A percentile compares a stretch with the other conserved stretches of the same genome.
Evolutionary conservation across 306 rosid species (phyloP).

Genomic region (Sindora glabra): DNA sequence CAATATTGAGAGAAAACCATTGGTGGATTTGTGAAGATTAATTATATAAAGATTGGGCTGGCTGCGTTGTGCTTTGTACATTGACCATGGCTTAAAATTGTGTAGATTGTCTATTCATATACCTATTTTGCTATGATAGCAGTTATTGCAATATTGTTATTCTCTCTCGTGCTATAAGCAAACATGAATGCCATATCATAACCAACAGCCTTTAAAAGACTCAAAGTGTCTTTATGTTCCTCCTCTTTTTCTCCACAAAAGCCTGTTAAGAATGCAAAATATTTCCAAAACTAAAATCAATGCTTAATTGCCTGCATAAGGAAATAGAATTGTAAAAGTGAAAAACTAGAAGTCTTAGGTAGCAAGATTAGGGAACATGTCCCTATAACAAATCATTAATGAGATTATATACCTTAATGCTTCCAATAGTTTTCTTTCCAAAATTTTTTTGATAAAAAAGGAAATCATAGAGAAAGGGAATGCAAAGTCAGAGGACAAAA

Average conservation of each 20-base stretch:
- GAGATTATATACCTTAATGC: background rate
- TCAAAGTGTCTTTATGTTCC: slow-evolving; percentile 70
- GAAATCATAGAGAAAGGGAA: too few relatives aligned
- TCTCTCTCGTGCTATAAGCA: slow-evolving; percentile 99
- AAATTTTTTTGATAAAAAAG: too few relatives aligned
- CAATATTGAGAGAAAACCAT: too few relatives aligned
- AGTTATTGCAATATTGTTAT: too few relatives aligned
- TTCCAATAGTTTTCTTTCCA: too few relatives aligned
- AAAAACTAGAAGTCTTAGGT: background rate
- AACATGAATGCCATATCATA: slow-evolving; percentile 98
- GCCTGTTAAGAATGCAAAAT: slow-evolving; percentile 45
- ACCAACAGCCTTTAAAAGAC: slow-evolving; percentile 61
- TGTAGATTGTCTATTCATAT: too few relatives aligned
- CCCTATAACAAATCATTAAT: background rate
- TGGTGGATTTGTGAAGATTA: too few relatives aligned
- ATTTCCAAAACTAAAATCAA: background rate
- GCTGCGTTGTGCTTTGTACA: too few relatives aligned
- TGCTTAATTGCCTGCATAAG: background rate
- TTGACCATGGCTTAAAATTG: too few relatives aligned
- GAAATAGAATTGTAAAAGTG: background rate
- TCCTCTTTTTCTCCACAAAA: slow-evolving; percentile 94
- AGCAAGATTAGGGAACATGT: slow-evolving; percentile 2
- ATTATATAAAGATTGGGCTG: too few relatives aligned
- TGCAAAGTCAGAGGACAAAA: too few relatives aligned
- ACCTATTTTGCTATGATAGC: too few relatives aligned